A percentile compares a stretch with the other conserved stretches of the same genome.
Conservation (phyloP, 2,329 filamentous ascomycete species). For the Fusarium pseudograminearum region DNA sequence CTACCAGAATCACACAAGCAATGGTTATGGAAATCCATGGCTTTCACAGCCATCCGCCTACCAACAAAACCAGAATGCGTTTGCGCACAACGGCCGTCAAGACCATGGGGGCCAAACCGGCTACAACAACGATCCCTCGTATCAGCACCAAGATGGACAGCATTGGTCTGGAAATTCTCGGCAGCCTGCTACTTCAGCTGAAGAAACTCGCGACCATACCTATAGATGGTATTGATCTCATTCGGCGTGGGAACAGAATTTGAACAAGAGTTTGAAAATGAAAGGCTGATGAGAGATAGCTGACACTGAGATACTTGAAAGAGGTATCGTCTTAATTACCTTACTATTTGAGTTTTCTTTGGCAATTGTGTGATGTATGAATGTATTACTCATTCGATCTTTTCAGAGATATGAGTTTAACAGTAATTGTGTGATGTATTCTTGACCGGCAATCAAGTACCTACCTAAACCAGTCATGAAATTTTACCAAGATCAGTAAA, state of each 20-base stretch:
- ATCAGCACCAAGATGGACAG: constrained; percentile 16
- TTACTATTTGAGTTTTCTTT: background rate
- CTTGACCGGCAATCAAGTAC: background rate
- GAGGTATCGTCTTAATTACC: background rate
- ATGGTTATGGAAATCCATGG: constrained; percentile 24
- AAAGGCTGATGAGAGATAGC: no score
- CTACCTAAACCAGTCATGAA: background rate
- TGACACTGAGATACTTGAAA: background rate
- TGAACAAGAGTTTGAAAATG: background rate
- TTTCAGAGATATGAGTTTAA: no score
- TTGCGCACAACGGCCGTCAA: constrained; percentile 24
- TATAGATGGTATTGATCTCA: constrained; percentile 21
- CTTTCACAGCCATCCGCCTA: constrained; percentile 20
- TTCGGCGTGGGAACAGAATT: background rate
- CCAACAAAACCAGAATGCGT: constrained; percentile 33
- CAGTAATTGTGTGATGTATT: no score
- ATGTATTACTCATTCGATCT: no score
- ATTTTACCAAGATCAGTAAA: background rate
- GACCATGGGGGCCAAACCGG: background rate
- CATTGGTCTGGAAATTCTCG: constrained; percentile 11
- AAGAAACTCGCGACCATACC: constrained; percentile 18
- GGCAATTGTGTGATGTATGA: no score
- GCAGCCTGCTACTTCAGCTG: constrained; percentile 22
- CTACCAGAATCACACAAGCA: constrained; percentile 12
- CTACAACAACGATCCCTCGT: background rate